Evolutionary conservation across 768 basidiomycete genomes (phyloP).

Genomic region (Sistotremastrum niveocremeum): DNA sequence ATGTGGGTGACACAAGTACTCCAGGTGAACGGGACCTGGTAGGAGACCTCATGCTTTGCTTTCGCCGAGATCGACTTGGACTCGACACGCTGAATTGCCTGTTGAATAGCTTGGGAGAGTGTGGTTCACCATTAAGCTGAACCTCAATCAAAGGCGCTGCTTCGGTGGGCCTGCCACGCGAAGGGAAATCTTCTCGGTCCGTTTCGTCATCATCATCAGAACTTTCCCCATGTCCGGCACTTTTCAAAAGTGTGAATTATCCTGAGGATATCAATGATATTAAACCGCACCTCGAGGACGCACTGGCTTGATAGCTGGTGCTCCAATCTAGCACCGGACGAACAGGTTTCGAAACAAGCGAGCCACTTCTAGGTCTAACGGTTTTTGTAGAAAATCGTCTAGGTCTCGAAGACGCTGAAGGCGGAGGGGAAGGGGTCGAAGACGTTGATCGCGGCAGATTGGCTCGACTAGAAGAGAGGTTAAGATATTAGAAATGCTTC

Average conservation of each 20-base stretch:
- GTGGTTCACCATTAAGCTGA: too few relatives aligned
- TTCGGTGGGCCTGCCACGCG: conserved; percentile 1
- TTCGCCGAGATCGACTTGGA: too few relatives aligned
- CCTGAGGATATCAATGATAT: neutral
- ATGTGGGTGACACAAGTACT: too few relatives aligned
- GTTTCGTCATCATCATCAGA: conserved; percentile 37
- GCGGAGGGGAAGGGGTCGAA: conserved; percentile 56
- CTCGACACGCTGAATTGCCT: too few relatives aligned
- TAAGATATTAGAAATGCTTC: too few relatives aligned
- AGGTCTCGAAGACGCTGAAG: conserved; percentile 15
- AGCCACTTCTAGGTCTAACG: conserved; percentile 5
- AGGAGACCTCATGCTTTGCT: too few relatives aligned
- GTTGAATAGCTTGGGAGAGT: too few relatives aligned
- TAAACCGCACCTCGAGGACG: conserved; percentile 52
- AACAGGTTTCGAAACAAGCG: conserved; percentile 13
- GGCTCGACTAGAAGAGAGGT: conserved; percentile 9
- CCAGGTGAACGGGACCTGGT: too few relatives aligned
- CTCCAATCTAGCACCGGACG: conserved; percentile 50
- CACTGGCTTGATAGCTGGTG: conserved; percentile 74
- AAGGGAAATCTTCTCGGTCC: conserved; percentile 2
- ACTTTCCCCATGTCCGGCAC: conserved; percentile 37
- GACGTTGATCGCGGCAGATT: conserved; percentile 72
- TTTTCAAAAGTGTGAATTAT: conserved; percentile 4
- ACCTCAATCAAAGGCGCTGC: neutral
- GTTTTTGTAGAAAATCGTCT: neutral